phyloP scores from a whole-genome alignment of 352 stramenopile species.

The Globisporangium camurandrum region DNA sequence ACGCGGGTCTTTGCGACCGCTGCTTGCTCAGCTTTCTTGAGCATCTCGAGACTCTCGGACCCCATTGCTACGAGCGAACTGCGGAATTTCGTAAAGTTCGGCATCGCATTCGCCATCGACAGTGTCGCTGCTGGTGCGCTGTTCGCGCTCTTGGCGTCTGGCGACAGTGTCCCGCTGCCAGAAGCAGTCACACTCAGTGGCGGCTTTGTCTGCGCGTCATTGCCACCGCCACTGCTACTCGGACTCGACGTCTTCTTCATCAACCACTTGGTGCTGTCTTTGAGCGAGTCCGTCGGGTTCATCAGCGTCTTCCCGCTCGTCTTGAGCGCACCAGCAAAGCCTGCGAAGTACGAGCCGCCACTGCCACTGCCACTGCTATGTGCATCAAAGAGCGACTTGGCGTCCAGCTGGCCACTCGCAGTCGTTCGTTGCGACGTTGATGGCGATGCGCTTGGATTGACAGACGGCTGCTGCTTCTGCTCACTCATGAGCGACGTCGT shows the following conservation, averaged over 20 bases:
- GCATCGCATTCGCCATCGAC: slow-evolving; percentile 15
- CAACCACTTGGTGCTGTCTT: slow-evolving; percentile 70
- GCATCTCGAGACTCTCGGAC: slow-evolving; percentile 63
- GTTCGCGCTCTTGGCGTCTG: neutral
- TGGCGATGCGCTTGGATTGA: neutral
- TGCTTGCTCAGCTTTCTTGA: slow-evolving; percentile 67
- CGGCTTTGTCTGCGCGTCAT: slow-evolving; percentile 17
- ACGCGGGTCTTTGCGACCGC: slow-evolving; percentile 39
- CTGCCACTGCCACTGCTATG: slow-evolving; percentile 9
- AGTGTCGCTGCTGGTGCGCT: too few relatives aligned
- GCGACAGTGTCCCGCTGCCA: slow-evolving; percentile 4
- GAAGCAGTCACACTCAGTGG: too few relatives aligned
- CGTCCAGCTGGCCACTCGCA: slow-evolving; percentile 19
- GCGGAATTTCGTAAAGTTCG: slow-evolving; percentile 47
- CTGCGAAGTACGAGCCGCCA: slow-evolving; percentile 54
- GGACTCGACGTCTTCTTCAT: slow-evolving; percentile 69
- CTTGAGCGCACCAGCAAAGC: slow-evolving; percentile 60
- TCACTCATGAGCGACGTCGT: neutral
- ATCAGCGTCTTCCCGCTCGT: slow-evolving; percentile 61
- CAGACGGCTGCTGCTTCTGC: slow-evolving; percentile 6
- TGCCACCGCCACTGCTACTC: slow-evolving; percentile 18
- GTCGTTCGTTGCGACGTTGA: slow-evolving; percentile 4
- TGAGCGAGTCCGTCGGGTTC: slow-evolving; percentile 40
- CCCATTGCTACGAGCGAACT: slow-evolving; percentile 58
- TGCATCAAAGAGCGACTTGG: slow-evolving; percentile 30